Conservation (phyloP, 2,329 filamentous ascomycete species). For the Coleophoma cylindrospora region DNA sequence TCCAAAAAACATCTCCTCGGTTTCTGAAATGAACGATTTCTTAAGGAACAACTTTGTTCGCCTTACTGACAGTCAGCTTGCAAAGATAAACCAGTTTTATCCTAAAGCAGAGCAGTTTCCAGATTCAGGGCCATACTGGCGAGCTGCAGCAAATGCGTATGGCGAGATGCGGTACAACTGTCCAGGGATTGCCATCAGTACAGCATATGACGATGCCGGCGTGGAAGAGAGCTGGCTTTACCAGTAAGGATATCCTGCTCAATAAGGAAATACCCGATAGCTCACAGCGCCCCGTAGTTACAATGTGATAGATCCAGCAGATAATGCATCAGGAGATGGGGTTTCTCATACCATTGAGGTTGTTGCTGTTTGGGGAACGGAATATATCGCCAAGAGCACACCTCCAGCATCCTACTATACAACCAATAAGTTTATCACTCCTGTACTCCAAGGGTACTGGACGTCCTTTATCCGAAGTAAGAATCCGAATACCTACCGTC, state of each 20-base stretch:
- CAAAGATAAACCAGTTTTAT: constrained; percentile 48
- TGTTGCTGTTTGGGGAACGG: constrained; percentile 65
- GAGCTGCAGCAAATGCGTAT: constrained; percentile 51
- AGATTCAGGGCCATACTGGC: constrained; percentile 51
- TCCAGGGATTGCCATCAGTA: constrained; percentile 48
- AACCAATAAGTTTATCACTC: constrained; percentile 52
- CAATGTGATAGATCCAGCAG: constrained; percentile 54
- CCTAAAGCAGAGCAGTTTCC: constrained; percentile 42
- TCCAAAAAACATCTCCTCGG: constrained; percentile 40
- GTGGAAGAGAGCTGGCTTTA: constrained; percentile 57
- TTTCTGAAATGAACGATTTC: constrained; percentile 46
- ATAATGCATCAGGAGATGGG: constrained; percentile 50
- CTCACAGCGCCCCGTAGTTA: constrained; percentile 7
- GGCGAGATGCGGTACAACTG: constrained; percentile 64
- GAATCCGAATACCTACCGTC: constrained; percentile 57
- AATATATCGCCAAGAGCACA: constrained; percentile 28
- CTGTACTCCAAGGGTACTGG: constrained; percentile 67
- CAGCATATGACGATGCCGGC: constrained; percentile 20
- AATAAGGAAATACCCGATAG: too few species aligned
- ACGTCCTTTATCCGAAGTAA: constrained; percentile 63
- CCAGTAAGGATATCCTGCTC: constrained; percentile 25
- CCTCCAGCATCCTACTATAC: constrained; percentile 35
- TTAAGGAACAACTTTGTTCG: constrained; percentile 53
- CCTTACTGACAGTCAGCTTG: constrained; percentile 44
- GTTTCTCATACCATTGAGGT: constrained; percentile 65